Percentiles rank a stretch among this genome's conserved stretches.
These are phyloP conservation scores for Halenospora varia DNA, from an alignment of 495 filamentous ascomycete genomes.

Conservation along the genomic window DNA sequence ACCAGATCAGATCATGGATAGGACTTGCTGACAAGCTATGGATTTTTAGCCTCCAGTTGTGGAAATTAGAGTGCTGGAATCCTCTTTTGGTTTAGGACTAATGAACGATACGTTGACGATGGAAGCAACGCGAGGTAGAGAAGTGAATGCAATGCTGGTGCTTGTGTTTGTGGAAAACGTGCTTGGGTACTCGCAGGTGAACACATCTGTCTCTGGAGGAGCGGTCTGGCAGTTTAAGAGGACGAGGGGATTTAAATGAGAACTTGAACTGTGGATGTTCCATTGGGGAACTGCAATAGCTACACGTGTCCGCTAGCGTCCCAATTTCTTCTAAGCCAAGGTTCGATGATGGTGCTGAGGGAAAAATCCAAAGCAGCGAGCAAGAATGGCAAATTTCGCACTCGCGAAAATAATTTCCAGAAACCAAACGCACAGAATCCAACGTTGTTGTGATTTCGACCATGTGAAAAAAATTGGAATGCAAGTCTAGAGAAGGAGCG, in stretches of 20 bases:
- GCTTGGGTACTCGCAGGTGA: slow-evolving; percentile 10
- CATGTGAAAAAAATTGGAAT: no score
- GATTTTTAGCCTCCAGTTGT: slow-evolving; percentile 13
- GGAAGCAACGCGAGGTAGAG: slow-evolving; percentile 13
- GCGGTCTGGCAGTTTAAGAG: slow-evolving; percentile 21
- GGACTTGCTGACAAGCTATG: background rate
- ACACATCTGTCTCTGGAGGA: slow-evolving; percentile 8
- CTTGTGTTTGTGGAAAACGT: slow-evolving; percentile 17
- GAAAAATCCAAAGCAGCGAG: no score
- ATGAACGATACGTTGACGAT: slow-evolving; percentile 14
- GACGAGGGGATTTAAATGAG: slow-evolving; percentile 12
- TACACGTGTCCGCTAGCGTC: no score
- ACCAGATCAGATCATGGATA: background rate
- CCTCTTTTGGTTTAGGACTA: slow-evolving; percentile 16
- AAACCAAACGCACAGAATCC: no score
- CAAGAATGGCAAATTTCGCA: no score
- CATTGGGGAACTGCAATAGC: no score
- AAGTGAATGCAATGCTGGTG: slow-evolving; percentile 15
- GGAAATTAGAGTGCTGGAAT: slow-evolving; percentile 16
- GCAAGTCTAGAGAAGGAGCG: no score
- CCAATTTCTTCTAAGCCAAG: no score
- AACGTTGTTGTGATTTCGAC: no score
- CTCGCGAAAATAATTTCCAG: no score
- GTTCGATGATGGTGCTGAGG: no score
- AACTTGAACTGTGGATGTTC: no score